Conservation (phyloP, 2,329 filamentous ascomycete genomes). For the Talaromyces sp. region DNA sequence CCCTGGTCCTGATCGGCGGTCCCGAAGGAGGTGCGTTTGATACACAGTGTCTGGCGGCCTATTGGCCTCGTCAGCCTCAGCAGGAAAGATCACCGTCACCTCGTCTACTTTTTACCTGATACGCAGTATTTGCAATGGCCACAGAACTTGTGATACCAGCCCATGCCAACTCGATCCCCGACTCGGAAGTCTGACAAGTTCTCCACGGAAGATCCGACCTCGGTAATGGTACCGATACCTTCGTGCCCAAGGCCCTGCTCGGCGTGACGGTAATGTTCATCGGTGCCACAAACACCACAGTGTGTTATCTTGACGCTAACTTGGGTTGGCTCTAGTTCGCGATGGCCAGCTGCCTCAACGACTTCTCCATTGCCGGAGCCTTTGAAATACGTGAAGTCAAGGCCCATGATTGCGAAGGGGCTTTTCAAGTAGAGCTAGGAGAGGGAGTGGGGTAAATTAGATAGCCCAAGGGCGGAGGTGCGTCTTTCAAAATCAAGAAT, state of each 20-base stretch:
- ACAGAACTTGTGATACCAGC: slow-evolving; percentile 38
- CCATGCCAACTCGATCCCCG: slow-evolving; percentile 44
- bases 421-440: background rate
- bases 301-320: slow-evolving; percentile 63
- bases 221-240: slow-evolving; percentile 35
- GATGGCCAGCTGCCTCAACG: background rate
- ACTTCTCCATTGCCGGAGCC: background rate
- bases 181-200: slow-evolving; percentile 29
- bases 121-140: slow-evolving; percentile 21
- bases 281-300: slow-evolving; percentile 65
- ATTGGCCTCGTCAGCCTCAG: background rate
- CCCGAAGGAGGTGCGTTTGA: background rate
- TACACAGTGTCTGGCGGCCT: background rate
- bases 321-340: slow-evolving; percentile 27
- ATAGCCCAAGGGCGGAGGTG: background rate
- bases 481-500: background rate
- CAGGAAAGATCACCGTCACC: background rate
- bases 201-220: slow-evolving; percentile 24
- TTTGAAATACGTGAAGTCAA: background rate
- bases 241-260: slow-evolving; percentile 41
- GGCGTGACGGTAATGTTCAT: slow-evolving; percentile 36
- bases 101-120: background rate
- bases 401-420: background rate
- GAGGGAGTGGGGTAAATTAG: background rate
- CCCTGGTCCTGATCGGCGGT: background rate